Percentiles rank a stretch among this genome's conserved stretches.
Conservation (phyloP, 2,329 filamentous ascomycete genomes). For the Exophiala phaeomuriformis region DNA sequence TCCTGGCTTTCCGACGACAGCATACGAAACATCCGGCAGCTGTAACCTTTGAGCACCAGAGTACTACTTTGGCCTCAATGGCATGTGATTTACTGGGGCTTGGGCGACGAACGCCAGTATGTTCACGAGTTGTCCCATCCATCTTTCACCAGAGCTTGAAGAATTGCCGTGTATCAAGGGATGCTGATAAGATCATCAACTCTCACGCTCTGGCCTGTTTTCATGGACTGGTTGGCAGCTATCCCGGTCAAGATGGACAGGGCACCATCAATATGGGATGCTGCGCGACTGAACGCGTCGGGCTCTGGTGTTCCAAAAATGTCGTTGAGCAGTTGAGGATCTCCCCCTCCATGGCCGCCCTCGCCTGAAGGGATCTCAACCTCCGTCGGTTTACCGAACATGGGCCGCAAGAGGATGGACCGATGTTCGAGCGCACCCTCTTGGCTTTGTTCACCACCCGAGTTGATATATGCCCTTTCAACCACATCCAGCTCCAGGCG, state of each 20-base stretch:
- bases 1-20: too few species aligned
- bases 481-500: constrained; percentile 56
- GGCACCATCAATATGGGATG: constrained; percentile 1
- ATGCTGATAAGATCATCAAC: background rate
- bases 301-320: constrained; percentile 77
- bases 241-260: constrained; percentile 35
- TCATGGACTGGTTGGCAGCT: constrained; percentile 67
- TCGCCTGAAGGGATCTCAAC: constrained; percentile 44
- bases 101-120: too few species aligned
- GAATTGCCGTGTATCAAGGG: too few species aligned
- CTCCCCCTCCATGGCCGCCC: constrained; percentile 70
- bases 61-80: too few species aligned
- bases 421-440: constrained; percentile 49
- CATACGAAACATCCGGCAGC: too few species aligned
- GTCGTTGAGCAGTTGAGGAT: constrained; percentile 90
- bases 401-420: constrained; percentile 44
- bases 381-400: constrained; percentile 52
- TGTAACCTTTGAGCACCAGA: too few species aligned
- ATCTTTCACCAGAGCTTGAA: too few species aligned
- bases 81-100: too few species aligned
- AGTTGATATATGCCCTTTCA: constrained; percentile 56
- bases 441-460: constrained; percentile 50
- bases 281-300: constrained; percentile 32
- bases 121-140: too few species aligned
- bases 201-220: constrained; percentile 11